Evolutionary conservation across 805 yeast genomes (phyloP), one percentile per base, ranked within the genome.

Genomic region (Metschnikowia rubicola): DNA sequence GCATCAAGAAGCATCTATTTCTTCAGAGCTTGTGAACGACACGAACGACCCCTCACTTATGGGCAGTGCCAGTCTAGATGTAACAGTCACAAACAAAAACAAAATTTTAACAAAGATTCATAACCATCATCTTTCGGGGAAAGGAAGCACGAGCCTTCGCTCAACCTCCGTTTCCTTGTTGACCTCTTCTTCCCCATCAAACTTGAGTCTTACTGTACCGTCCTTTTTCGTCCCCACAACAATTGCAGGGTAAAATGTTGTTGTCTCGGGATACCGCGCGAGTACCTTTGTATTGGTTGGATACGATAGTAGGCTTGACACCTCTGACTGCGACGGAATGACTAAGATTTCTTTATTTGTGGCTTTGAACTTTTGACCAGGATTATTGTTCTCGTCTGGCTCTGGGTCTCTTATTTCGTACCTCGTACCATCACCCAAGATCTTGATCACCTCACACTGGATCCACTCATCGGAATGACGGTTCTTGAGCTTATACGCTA

Each of bases 341-440:
- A 86, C 68, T 19, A 88, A 75, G 3, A 88, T 67, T 54, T 94
- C 98, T 59, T 84, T 85, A 76, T 87, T 81, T 17, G 79, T 83
- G 9, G 96, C 90, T 58, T 84, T 86, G 68, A 84, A 94, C 1
- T 86, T 74, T 57, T 85, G 92, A 2, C 96, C 97, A 4, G 91
- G 86, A 47, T 91, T 88, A 52, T 86, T 88, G 56, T 83, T 78
- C 59, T 92, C 98, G 60, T 94, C 99, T 0, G 99, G 98, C 60
- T 94, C 99, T 0, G 98, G 97, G 64, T 94, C 99, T 57, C 88
- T 81, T n/a, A 94, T 91, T 66, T 94, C 98, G 62, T 84, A 90
- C 56, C 59, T 53, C 43, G 59, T 70, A 1, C 94, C 92, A 54
- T 88, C 96, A 1, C 80, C 80, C n/a, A 81, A 66, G 3, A 92